phyloP scores from a whole-genome alignment of 2,329 filamentous ascomycete species.

The Ceratocystis cubensis region DNA sequence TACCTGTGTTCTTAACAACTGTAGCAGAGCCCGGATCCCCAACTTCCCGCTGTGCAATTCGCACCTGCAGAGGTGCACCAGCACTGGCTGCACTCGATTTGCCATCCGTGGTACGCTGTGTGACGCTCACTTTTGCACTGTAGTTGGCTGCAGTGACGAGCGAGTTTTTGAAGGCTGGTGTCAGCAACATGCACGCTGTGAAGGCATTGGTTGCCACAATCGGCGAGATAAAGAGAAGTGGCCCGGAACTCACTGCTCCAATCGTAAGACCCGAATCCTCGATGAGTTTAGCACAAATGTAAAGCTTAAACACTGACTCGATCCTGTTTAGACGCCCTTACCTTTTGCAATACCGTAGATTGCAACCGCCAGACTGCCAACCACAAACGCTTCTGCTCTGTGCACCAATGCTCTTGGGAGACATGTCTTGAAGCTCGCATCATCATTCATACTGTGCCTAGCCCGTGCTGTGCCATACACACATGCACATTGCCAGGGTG shows the following conservation, averaged over 20 bases:
- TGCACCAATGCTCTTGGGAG: constrained; percentile 3
- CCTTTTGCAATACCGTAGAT: not conserved
- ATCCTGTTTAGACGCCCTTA: not conserved
- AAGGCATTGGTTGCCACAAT: constrained; percentile 19
- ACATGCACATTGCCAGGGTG: constrained; percentile 2
- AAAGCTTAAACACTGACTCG: not conserved
- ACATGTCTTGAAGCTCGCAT: constrained; percentile 3
- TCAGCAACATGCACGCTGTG: constrained; percentile 21
- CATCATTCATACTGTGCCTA: constrained; percentile 3
- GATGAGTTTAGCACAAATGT: not conserved
- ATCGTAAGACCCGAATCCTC: constrained; percentile 7
- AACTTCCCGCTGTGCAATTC: constrained; percentile 18
- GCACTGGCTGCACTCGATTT: constrained; percentile 20
- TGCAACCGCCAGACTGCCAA: not conserved
- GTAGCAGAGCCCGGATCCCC: constrained; percentile 20
- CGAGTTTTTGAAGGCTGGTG: constrained; percentile 23
- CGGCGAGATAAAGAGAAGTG: constrained; percentile 2
- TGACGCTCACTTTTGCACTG: constrained; percentile 21
- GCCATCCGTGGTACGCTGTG: constrained; percentile 21
- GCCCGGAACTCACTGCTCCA: not conserved
- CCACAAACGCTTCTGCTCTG: not conserved
- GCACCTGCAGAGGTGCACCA: constrained; percentile 22
- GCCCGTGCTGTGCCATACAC: constrained; percentile 8
- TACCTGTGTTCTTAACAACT: constrained; percentile 21
- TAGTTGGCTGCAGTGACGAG: constrained; percentile 20